phyloP scores from a whole-genome alignment of 139 green algal species.

The Coelastrella sp. region DNA sequence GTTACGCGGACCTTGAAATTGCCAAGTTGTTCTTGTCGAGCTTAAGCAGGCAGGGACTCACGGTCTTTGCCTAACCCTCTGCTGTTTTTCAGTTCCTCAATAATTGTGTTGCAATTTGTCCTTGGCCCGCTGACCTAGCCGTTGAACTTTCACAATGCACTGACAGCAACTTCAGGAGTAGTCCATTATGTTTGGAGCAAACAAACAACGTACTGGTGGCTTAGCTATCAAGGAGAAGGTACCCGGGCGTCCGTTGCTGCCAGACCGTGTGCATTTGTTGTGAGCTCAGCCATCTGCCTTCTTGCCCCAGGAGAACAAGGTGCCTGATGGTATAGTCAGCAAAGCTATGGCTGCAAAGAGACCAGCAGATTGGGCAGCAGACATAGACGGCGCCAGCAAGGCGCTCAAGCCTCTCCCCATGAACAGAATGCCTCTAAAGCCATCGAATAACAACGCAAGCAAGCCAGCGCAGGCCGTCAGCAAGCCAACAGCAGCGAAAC shows the following conservation, averaged over 20 bases:
- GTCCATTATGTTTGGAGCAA: not conserved
- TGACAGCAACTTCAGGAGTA: not conserved
- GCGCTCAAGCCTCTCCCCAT: conserved; percentile 32
- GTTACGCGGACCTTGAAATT: too few relatives aligned
- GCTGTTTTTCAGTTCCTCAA: too few relatives aligned
- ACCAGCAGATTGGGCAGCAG: conserved; percentile 7
- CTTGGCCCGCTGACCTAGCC: not conserved
- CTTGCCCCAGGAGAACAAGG: conserved; percentile 31
- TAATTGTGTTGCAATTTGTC: too few relatives aligned
- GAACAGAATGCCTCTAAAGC: conserved; percentile 27
- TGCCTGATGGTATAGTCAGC: not conserved
- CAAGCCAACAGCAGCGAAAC: conserved; percentile 16
- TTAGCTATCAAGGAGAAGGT: conserved; percentile 38
- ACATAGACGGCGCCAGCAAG: conserved; percentile 34
- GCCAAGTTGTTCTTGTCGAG: too few relatives aligned
- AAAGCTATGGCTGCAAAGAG: conserved; percentile 8
- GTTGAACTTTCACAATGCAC: not conserved
- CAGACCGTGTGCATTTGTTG: too few relatives aligned
- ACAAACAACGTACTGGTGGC: not conserved
- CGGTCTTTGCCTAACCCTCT: too few relatives aligned
- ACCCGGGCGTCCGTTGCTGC: too few relatives aligned
- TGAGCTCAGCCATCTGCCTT: too few relatives aligned
- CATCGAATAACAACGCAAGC: conserved; percentile 32
- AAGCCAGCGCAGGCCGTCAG: not conserved
- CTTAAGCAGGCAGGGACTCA: too few relatives aligned